These are phyloP conservation scores for Vaccinium corymbosum DNA, from an alignment of 148 eudicot species.

Conservation along the genomic window DNA sequence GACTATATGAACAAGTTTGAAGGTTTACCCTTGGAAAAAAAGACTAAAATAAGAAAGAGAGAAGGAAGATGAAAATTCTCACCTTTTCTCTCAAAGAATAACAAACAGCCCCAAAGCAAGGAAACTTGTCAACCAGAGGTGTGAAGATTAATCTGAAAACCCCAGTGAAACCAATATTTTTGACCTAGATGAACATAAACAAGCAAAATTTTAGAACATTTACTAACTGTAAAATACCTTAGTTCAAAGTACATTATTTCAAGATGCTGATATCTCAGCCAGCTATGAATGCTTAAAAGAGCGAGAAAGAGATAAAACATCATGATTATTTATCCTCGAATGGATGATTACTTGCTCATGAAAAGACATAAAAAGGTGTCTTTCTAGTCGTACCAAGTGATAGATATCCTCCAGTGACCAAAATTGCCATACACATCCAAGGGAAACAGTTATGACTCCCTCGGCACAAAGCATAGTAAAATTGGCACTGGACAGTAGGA, in stretches of 20 bases:
- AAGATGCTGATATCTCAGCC: background rate
- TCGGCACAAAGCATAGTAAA: background rate
- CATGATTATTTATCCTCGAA: background rate
- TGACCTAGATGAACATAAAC: slow-evolving; percentile 42
- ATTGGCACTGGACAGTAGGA: background rate
- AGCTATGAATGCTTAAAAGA: background rate
- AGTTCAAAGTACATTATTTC: too few species aligned
- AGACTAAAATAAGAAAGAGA: background rate
- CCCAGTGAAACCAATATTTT: slow-evolving; percentile 79
- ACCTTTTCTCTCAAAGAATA: slow-evolving; percentile 82
- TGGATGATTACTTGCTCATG: background rate
- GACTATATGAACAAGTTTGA: background rate
- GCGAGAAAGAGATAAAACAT: background rate
- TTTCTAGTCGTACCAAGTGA: background rate
- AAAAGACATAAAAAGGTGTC: background rate
- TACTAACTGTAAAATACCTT: background rate
- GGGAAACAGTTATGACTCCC: background rate
- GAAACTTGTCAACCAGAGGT: slow-evolving; percentile 73
- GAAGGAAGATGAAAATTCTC: slow-evolving; percentile 6
- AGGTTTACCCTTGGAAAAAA: background rate
- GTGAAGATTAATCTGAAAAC: slow-evolving; percentile 77
- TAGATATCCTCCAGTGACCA: background rate
- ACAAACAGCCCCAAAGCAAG: slow-evolving; percentile 77
- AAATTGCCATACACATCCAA: background rate
- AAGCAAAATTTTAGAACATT: background rate